Evolutionary conservation across 495 filamentous ascomycete species (phyloP), one percentile per base, ranked within the genome.

Genomic region (Terfezia claveryi): DNA sequence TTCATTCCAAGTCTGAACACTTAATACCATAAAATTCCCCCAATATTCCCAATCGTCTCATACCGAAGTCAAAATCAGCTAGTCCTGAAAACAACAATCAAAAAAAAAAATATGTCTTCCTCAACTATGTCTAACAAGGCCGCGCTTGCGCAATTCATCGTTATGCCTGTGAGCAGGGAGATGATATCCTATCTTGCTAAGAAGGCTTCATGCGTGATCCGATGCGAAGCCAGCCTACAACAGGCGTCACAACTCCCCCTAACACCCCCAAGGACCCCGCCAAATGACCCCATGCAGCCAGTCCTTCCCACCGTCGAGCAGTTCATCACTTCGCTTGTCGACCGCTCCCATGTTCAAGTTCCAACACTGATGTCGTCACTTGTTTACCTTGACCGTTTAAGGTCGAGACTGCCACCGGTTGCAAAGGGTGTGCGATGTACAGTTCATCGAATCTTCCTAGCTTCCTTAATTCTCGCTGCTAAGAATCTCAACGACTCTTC

Each of bases 341-440:
- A 83, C 60, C 80, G 84, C 50, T 96, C 92, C 54, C 92, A 94
- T 67, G 91, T 98, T 16, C 89, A 95, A 71, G 87, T 94, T 50
- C 85, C 88, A 1, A 98, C 91, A 16, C 77, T 98, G 58, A 96
- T 96, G 92, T 86, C 85, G 54, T 85, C 87, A 7, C 75, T 96
- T 4, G 87, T 98, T 64, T 98, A 95, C 72, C 81, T 98, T 50
- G 76, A 74, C 61, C 79, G 91, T 41, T 76, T 98, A 57, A 83
- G 80, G 66, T 73, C 80, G 54, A 79, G 85, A 38, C 77, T 98
- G 8, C 89, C 91, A 23, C 82, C 88, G 44, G 86, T 94, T 61
- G 92, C 91, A 61, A 96, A 95, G 73, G 91, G 91, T 60, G 84
- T 96, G 72, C 83, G 85, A 46, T 98, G 91, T 73, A 98, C 91